These are phyloP conservation scores for Castanea crenata DNA, from an alignment of 306 rosid genomes.

Conservation along the genomic window DNA sequence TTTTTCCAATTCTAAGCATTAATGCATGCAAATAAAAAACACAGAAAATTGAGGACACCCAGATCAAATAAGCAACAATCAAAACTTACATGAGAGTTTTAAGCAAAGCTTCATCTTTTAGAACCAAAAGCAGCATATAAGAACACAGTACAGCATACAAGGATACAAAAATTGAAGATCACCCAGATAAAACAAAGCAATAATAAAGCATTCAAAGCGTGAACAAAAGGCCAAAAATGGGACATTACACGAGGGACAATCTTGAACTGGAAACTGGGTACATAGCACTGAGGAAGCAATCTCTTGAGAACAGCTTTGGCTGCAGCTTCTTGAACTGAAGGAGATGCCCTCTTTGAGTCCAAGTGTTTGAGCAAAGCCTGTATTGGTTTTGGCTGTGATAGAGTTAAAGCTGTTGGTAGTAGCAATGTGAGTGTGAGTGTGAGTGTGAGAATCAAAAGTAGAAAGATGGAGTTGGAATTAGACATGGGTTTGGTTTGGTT, in stretches of 20 bases:
- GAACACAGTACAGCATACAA: background rate
- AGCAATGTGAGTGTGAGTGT: background rate
- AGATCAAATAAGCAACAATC: background rate
- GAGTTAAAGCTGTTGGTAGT: constrained; percentile 40
- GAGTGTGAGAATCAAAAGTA: constrained; percentile 31
- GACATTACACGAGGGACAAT: constrained; percentile 60
- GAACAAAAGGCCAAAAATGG: background rate
- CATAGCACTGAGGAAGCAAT: constrained; percentile 64
- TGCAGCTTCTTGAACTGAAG: constrained; percentile 79
- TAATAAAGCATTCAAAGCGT: background rate
- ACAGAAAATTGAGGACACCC: background rate
- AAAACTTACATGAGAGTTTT: background rate
- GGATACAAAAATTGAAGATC: background rate
- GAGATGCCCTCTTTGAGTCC: constrained; percentile 57
- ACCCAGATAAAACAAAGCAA: constrained; percentile 19
- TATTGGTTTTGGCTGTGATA: constrained; percentile 48
- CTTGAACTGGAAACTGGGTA: constrained; percentile 56
- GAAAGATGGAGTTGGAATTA: constrained; percentile 35
- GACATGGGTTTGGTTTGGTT: constrained; percentile 26
- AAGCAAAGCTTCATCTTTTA: background rate
- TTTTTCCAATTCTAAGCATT: background rate
- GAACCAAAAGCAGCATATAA: background rate
- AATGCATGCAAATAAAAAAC: background rate
- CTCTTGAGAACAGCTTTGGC: constrained; percentile 57
- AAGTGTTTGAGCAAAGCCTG: constrained; percentile 58